Evolutionary conservation across 1,139 yeast species (phyloP).

Genomic region (Yamadazyma atmosphaerica): DNA sequence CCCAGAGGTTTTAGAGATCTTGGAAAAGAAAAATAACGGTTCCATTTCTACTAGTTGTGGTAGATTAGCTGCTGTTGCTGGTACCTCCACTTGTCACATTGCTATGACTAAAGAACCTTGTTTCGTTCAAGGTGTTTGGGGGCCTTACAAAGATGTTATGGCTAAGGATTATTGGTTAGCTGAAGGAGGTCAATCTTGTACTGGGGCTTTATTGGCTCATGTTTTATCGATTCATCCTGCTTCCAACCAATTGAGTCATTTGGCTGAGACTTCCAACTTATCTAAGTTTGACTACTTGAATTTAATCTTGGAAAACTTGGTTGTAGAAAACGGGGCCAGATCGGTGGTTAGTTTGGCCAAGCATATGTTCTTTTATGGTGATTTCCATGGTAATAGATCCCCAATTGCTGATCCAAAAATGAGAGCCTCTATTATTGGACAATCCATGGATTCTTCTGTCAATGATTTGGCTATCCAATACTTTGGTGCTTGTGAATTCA

Average conservation of each 20-base stretch:
- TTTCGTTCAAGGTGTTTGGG: slow-evolving; percentile 98
- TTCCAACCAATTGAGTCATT: slow-evolving; percentile 61
- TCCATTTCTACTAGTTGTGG: slow-evolving; percentile 66
- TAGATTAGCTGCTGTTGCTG: slow-evolving; percentile 95
- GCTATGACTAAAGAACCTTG: slow-evolving; percentile 83
- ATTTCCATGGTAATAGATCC: slow-evolving; percentile 93
- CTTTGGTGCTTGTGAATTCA: slow-evolving; percentile 93
- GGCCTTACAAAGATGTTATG: slow-evolving; percentile 92
- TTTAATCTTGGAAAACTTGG: slow-evolving; percentile 66
- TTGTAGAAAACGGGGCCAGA: slow-evolving; percentile 53
- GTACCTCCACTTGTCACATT: slow-evolving; percentile 96
- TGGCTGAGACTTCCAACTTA: slow-evolving; percentile 63
- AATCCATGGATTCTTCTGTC: slow-evolving; percentile 83
- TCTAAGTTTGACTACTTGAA: slow-evolving; percentile 85
- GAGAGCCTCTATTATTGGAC: slow-evolving; percentile 94
- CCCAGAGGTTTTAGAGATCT: slow-evolving; percentile 43
- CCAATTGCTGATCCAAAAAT: slow-evolving; percentile 93
- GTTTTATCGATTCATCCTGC: slow-evolving; percentile 93
- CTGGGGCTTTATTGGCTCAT: slow-evolving; percentile 91
- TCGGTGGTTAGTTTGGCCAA: slow-evolving; percentile 80
- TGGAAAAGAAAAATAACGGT: slow-evolving; percentile 31
- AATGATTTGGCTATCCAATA: slow-evolving; percentile 84
- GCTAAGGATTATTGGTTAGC: slow-evolving; percentile 92
- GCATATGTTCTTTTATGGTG: slow-evolving; percentile 91
- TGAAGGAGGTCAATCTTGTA: slow-evolving; percentile 98